Conservation (phyloP, 805 yeast genomes). For the Saccharomycopsis sp. region DNA sequence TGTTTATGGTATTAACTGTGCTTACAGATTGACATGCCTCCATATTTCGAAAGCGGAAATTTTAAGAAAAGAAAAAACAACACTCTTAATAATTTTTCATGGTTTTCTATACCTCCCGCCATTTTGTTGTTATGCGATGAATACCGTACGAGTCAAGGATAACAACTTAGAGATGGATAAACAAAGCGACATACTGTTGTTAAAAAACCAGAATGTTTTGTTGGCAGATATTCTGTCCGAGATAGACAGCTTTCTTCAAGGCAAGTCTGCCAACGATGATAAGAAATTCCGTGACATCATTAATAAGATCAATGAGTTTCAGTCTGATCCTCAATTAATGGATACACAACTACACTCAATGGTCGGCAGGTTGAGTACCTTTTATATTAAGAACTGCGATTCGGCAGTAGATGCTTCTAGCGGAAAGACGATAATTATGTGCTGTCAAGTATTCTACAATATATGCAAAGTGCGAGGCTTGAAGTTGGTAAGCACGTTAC, state of each 20-base stretch:
- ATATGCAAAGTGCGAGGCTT: conserved; percentile 61
- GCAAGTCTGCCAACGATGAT: not conserved
- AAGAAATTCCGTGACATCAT: not conserved
- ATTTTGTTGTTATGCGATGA: not conserved
- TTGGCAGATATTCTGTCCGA: conserved; percentile 19
- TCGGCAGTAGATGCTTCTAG: not conserved
- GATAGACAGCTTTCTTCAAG: conserved; percentile 10
- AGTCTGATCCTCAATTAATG: conserved; percentile 45
- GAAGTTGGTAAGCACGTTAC: conserved; percentile 51
- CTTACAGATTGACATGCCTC: no score
- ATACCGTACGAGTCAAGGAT: not conserved
- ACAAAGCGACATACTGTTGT: conserved; percentile 27
- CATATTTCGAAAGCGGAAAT: no score
- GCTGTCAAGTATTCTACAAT: conserved; percentile 42
- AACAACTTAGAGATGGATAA: conserved; percentile 27
- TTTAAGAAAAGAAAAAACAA: not conserved
- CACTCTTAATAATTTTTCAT: not conserved
- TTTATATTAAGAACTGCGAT: conserved; percentile 23
- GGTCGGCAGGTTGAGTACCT: conserved; percentile 27
- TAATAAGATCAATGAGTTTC: conserved; percentile 39
- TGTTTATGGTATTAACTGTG: no score
- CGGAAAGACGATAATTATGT: conserved; percentile 1
- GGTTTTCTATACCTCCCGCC: not conserved
- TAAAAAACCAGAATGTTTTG: conserved; percentile 27
- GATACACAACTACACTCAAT: conserved; percentile 35